Conservation (phyloP, 2,329 filamentous ascomycete species). For the Trichoderma polysporum region DNA sequence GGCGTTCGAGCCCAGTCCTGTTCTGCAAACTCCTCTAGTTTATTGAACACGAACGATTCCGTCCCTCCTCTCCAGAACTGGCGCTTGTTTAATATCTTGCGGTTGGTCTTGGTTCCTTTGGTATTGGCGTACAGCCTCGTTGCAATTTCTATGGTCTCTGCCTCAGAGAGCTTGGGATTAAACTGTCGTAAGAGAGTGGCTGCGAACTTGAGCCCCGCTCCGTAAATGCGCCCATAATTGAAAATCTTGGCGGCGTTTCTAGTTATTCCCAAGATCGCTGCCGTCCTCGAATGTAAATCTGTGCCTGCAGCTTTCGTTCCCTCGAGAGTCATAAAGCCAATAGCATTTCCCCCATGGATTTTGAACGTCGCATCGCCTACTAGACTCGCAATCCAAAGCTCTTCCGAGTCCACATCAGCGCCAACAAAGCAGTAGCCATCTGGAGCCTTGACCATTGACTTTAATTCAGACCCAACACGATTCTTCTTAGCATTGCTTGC, state of each 20-base stretch:
- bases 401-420: constrained; percentile 94
- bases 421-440: constrained; percentile 91
- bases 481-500: constrained; percentile 97
- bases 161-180: constrained; percentile 79
- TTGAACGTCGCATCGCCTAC: constrained; percentile 94
- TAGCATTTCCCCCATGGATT: constrained; percentile 91
- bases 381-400: constrained; percentile 96
- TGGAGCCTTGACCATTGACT: constrained; percentile 93
- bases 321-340: constrained; percentile 98
- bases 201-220: constrained; percentile 93
- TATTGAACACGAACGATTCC: constrained; percentile 98
- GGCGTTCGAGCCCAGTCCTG: constrained; percentile 89
- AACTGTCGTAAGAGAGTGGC: constrained; percentile 88
- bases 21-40: constrained; percentile 94
- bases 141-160: constrained; percentile 73
- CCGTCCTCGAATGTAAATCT: constrained; percentile 91
- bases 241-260: constrained; percentile 96
- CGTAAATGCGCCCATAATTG: constrained; percentile 98
- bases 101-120: constrained; percentile 82
- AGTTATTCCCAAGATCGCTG: constrained; percentile 86
- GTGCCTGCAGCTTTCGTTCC: constrained; percentile 92
- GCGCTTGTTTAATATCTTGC: constrained; percentile 68
- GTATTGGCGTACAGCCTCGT: constrained; percentile 81
- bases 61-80: constrained; percentile 95
- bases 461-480: constrained; percentile 92